Conservation (phyloP, 768 basidiomycete genomes). For the Pisolithus microcarpus region DNA sequence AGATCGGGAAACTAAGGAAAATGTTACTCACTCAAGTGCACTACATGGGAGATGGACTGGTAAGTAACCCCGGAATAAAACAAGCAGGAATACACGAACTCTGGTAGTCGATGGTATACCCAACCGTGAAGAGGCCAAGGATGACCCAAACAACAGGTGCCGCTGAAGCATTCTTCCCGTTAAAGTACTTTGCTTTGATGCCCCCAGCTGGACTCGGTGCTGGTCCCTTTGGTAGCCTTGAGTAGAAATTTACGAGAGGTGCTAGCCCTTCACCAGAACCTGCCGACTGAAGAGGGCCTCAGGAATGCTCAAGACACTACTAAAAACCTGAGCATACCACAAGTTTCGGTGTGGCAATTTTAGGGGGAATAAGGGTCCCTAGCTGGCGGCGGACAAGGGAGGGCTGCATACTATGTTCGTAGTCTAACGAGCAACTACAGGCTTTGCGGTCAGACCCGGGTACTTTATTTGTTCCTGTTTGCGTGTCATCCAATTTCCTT, state of each 20-base stretch:
- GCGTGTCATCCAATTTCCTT: background rate
- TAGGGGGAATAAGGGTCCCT: conserved; percentile 82
- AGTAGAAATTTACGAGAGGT: conserved; percentile 92
- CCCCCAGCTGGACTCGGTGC: conserved; percentile 56
- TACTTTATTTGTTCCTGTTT: background rate
- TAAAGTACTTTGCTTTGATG: conserved; percentile 76
- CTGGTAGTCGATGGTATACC: conserved; percentile 86
- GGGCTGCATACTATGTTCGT: conserved; percentile 55
- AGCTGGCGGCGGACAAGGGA: conserved; percentile 82
- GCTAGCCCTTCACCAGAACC: conserved; percentile 75
- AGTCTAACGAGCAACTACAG: background rate
- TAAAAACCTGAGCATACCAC: conserved; percentile 43
- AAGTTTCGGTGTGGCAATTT: conserved; percentile 86
- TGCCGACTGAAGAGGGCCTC: conserved; percentile 49
- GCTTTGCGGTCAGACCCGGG: background rate
- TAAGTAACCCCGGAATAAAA: conserved; percentile 3
- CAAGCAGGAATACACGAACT: conserved; percentile 46
- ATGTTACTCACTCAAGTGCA: conserved; percentile 71
- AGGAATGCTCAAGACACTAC: background rate
- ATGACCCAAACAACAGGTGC: conserved; percentile 59
- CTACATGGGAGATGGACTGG: conserved; percentile 30
- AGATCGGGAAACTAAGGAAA: background rate
- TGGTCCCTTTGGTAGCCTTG: conserved; percentile 88
- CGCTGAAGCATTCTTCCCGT: conserved; percentile 78
- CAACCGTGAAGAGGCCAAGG: conserved; percentile 61